Evolutionary conservation across 1,284 basidiomycete genomes (phyloP).

Genomic region (Rhodotorula sp.): DNA sequence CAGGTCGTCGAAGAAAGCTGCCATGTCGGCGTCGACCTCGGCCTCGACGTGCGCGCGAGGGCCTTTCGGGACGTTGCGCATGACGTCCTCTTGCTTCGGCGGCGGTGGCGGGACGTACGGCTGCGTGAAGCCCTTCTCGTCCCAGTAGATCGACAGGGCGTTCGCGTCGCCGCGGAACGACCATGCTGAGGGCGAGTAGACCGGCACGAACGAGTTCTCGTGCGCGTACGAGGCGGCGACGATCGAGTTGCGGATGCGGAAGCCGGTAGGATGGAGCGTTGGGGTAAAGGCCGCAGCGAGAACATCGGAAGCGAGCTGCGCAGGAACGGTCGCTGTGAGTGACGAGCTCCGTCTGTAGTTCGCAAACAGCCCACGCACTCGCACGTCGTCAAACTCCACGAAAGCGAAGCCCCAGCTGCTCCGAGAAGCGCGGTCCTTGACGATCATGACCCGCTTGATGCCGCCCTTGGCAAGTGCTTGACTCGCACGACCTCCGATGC

Average conservation of each 20-base stretch:
- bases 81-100: background rate
- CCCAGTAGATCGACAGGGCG: conserved; percentile 44
- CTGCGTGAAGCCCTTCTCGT: conserved; percentile 43
- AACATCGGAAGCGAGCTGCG: conserved; percentile 41
- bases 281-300: conserved; percentile 41
- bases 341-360: no score
- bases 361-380: background rate
- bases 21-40: conserved; percentile 42
- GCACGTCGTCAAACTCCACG: conserved; percentile 77
- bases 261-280: conserved; percentile 41
- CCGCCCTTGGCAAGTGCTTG: conserved; percentile 70
- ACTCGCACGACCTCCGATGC: conserved; percentile 59
- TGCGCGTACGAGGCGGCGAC: conserved; percentile 43
- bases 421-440: conserved; percentile 79
- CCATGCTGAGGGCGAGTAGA: conserved; percentile 43
- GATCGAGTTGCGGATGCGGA: conserved; percentile 41
- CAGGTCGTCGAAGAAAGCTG: conserved; percentile 44
- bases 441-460: conserved; percentile 78
- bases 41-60: conserved; percentile 22
- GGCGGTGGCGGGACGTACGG: conserved; percentile 31
- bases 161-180: conserved; percentile 40
- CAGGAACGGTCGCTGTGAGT: no score
- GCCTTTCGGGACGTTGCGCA: conserved; percentile 16
- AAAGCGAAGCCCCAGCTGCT: conserved; percentile 89
- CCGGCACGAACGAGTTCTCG: conserved; percentile 45